Percentiles rank a stretch among this genome's conserved stretches.
Conservation (phyloP, 768 basidiomycete genomes). For the Crepidotus variabilis region DNA sequence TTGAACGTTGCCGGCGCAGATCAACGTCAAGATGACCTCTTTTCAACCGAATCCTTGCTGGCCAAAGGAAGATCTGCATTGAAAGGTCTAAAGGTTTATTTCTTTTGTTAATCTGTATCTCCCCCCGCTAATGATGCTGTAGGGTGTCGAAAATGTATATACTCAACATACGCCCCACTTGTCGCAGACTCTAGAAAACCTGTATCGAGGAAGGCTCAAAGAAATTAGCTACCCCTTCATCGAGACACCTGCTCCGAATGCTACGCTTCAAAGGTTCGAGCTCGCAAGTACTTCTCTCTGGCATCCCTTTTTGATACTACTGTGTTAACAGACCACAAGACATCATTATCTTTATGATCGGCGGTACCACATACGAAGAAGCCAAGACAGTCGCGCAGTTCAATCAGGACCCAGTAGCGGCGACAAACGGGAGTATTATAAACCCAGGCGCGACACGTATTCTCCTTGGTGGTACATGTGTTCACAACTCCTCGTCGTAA, state of each 20-base stretch:
- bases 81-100: slow-evolving; percentile 85
- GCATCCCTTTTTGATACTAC: neutral
- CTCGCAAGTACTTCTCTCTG: slow-evolving; percentile 9
- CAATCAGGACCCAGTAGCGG: slow-evolving; percentile 71
- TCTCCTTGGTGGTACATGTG: slow-evolving; percentile 88
- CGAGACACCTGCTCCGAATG: slow-evolving; percentile 58
- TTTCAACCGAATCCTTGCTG: slow-evolving; percentile 91
- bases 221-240: slow-evolving; percentile 92
- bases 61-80: slow-evolving; percentile 92
- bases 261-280: slow-evolving; percentile 63
- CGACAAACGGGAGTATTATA: slow-evolving; percentile 41
- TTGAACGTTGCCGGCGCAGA: slow-evolving; percentile 93
- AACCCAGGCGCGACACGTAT: slow-evolving; percentile 67
- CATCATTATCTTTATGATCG: slow-evolving; percentile 94
- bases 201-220: slow-evolving; percentile 81
- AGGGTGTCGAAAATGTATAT: slow-evolving; percentile 99
- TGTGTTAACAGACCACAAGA: slow-evolving; percentile 74
- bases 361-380: slow-evolving; percentile 96
- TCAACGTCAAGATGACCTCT: slow-evolving; percentile 95
- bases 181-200: slow-evolving; percentile 84
- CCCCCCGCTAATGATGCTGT: slow-evolving; percentile 1
- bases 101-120: neutral
- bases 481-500: slow-evolving; percentile 93
- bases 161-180: slow-evolving; percentile 96
- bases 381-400: slow-evolving; percentile 79